Base-by-base conservation (phyloP, 345 rosid genomes). In the Raphanus sativus region DNA sequence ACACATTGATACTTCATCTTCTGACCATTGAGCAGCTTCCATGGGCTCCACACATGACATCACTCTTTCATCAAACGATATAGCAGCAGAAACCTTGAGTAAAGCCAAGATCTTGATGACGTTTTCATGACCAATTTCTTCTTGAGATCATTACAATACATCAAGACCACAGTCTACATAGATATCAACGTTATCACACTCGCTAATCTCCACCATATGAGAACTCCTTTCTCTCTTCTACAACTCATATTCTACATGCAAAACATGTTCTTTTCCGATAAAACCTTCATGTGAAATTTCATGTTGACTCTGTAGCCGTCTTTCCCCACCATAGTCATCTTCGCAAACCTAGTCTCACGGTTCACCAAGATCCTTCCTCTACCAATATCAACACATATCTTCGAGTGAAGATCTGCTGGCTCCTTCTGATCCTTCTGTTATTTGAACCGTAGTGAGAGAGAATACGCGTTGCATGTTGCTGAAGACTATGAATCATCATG, bases 11-110 rank as follows among this genome's bases (percentile, higher is more conserved):
- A 75, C 98, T 75, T 94, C 98, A 8, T 85, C 90, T 74, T 83
- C 85, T 30, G 98, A 87, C 98, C 98, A 94, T 15, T 96, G 98
- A 65, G 87, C 88, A 50, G 95, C 96, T 87, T 94, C 98, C 82
- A 92, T 81, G 81, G 89, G 88, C 81, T 89, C 90, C 63, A 94
- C 75, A 84, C 98, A 92, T 26, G 92, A 86, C 75, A 5, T 56
- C 40, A 92, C 85, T 29, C 98, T 98, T 7, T 61, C 75, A 70
- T 92, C 90, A 84, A 90, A 94, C 87, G 81, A 79, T 26, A 92
- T 82, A 17, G 90, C 97, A 2, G 89, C 87, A 86, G 9, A 6
- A 67, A 94, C 98, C 98, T 94, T 90, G 33, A 92, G 97, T 83
- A 92, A 80, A 82, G 86, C 89, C 88, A 94, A 83, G 78, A 92